Evolutionary conservation across 2,329 filamentous ascomycete genomes (phyloP).

Genomic region (Neonectria sp.): DNA sequence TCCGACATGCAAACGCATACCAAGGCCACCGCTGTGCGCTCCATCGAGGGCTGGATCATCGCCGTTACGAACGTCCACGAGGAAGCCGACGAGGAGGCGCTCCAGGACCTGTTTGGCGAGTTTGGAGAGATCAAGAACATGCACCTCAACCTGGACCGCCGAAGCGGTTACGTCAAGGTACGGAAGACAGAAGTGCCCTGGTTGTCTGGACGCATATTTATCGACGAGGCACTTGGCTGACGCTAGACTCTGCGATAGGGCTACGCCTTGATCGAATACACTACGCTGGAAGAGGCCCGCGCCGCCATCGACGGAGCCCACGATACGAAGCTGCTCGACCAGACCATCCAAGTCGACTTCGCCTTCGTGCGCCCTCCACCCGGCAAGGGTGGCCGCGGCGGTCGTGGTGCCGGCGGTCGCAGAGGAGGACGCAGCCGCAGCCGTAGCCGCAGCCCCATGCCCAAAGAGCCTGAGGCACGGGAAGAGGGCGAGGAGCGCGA

Average conservation of each 20-base stretch:
- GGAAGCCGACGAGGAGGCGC: conserved; percentile 86
- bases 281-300: conserved; percentile 83
- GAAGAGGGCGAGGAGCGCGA: conserved; percentile 48
- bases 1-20: conserved; percentile 79
- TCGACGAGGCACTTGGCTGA: neutral
- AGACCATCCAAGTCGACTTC: conserved; percentile 86
- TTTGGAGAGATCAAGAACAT: conserved; percentile 91
- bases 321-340: conserved; percentile 82
- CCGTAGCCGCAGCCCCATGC: conserved; percentile 65
- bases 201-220: neutral
- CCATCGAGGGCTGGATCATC: conserved; percentile 92
- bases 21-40: conserved; percentile 85
- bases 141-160: conserved; percentile 85
- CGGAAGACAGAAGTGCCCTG: conserved; percentile 18
- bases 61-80: conserved; percentile 91
- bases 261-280: conserved; percentile 88
- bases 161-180: conserved; percentile 91
- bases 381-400: conserved; percentile 58
- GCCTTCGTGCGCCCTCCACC: conserved; percentile 87
- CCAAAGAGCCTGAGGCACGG: conserved; percentile 52
- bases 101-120: conserved; percentile 87
- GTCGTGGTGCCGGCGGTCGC: conserved; percentile 57
- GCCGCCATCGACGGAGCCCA: conserved; percentile 88
- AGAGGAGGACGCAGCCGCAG: conserved; percentile 65
- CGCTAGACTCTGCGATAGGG: conserved; percentile 65